These are phyloP conservation scores for Ilyonectria mors-panacis DNA, from an alignment of 2,329 filamentous ascomycete species.

Conservation along the genomic window DNA sequence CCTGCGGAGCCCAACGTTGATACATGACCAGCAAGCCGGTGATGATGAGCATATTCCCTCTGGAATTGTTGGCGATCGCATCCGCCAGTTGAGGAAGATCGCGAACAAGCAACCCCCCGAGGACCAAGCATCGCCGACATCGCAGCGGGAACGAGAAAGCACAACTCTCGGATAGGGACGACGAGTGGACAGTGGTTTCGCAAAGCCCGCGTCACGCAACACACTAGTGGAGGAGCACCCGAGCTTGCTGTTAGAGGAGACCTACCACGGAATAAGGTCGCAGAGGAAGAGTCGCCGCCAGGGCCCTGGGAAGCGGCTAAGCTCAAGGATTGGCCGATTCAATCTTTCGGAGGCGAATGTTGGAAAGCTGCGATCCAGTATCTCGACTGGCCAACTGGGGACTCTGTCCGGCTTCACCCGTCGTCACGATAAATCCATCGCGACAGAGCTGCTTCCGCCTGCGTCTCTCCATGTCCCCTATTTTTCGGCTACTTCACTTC, in stretches of 20 bases:
- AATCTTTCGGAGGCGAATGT: constrained; percentile 7
- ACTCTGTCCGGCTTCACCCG: neutral
- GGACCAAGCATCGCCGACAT: constrained; percentile 22
- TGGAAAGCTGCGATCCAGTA: constrained; percentile 26
- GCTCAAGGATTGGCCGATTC: constrained; percentile 12
- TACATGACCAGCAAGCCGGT: constrained; percentile 25
- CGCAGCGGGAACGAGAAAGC: constrained; percentile 43
- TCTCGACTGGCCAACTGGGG: constrained; percentile 28
- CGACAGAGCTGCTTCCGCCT: constrained; percentile 16
- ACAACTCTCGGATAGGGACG: constrained; percentile 49
- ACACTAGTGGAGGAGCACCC: constrained; percentile 38
- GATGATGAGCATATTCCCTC: constrained; percentile 39
- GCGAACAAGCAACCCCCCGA: constrained; percentile 30
- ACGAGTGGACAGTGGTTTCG: constrained; percentile 43
- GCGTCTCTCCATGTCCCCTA: constrained; percentile 13
- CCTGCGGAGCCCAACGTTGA: constrained; percentile 15
- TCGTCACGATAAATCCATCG: constrained; percentile 7
- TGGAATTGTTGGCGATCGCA: constrained; percentile 50
- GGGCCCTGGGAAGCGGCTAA: neutral
- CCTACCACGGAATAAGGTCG: constrained; percentile 37
- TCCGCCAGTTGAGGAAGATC: constrained; percentile 48
- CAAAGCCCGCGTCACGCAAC: constrained; percentile 47
- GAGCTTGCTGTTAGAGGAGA: constrained; percentile 38
- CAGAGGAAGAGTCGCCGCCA: constrained; percentile 29
- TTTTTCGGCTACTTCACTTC: constrained; percentile 14